A percentile compares a stretch with the other conserved stretches of the same genome.
These are phyloP conservation scores for Bocquillonia castaneifolia DNA, from an alignment of 441 rosid species.

Conservation along the genomic window DNA sequence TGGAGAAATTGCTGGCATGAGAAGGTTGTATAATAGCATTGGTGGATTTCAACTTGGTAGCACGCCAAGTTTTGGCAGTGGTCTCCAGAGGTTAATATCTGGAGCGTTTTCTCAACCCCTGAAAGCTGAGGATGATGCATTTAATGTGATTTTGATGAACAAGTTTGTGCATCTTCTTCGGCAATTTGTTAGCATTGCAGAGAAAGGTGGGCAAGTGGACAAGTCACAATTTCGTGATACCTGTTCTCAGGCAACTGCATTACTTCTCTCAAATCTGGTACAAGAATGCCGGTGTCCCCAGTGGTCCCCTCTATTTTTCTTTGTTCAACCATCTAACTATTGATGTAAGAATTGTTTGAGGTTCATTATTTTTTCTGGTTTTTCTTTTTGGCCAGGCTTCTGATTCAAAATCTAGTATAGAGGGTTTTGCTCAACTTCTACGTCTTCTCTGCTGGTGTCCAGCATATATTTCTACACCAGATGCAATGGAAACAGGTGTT, in stretches of 20 bases:
- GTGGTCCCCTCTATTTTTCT: constrained; percentile 16
- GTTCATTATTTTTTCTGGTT: constrained; percentile 10
- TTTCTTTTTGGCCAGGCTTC: constrained; percentile 45
- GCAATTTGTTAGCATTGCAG: constrained; percentile 81
- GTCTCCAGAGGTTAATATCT: constrained; percentile 82
- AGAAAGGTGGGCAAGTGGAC: constrained; percentile 85
- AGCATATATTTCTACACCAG: constrained; percentile 87
- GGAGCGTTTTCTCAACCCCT: constrained; percentile 80
- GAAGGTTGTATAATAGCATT: constrained; percentile 87
- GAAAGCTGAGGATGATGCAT: constrained; percentile 73
- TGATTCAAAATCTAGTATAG: constrained; percentile 68
- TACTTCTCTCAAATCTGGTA: constrained; percentile 94
- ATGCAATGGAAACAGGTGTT: constrained; percentile 97
- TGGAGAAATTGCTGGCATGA: constrained; percentile 99
- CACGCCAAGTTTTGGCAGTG: constrained; percentile 56
- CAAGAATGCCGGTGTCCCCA: no score
- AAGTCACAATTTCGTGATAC: constrained; percentile 80
- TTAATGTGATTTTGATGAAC: constrained; percentile 76
- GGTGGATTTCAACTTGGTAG: constrained; percentile 81
- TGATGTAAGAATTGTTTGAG: background rate
- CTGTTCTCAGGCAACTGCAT: constrained; percentile 95
- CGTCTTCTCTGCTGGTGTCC: constrained; percentile 99
- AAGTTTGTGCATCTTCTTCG: constrained; percentile 88
- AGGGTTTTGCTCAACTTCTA: constrained; percentile 85
- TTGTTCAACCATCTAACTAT: background rate